Conservation (phyloP, 345 rosid genomes). For the Viola odorata region DNA sequence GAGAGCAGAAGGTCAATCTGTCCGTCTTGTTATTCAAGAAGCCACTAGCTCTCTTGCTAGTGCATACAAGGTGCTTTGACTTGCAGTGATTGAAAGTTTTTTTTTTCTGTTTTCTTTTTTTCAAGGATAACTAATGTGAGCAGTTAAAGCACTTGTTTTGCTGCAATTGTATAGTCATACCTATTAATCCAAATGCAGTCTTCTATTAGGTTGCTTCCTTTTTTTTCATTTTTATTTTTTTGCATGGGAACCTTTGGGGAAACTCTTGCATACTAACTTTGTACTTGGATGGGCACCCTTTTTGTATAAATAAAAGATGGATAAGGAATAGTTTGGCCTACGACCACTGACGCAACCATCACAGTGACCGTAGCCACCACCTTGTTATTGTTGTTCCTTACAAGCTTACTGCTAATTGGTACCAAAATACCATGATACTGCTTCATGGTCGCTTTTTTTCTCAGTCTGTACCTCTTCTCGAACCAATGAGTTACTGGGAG, state of each 20-base stretch:
- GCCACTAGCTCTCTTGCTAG: constrained; percentile 71
- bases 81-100: not conserved
- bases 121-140: too few relatives aligned
- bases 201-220: not conserved
- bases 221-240: not conserved
- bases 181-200: not conserved
- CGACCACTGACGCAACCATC: not conserved
- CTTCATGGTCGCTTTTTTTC: too few relatives aligned
- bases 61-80: constrained; percentile 67
- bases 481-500: too few relatives aligned
- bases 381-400: not conserved
- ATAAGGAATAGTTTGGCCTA: not conserved
- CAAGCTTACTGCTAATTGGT: not conserved
- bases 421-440: not conserved
- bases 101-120: not conserved
- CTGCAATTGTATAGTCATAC: not conserved
- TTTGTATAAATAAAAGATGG: not conserved
- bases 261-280: not conserved
- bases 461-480: too few relatives aligned
- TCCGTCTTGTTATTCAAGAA: constrained; percentile 76
- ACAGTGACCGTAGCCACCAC: not conserved
- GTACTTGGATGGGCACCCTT: not conserved
- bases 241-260: not conserved
- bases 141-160: not conserved
- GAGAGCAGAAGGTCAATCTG: constrained; percentile 65